These are phyloP conservation scores for Boletus reticuloceps DNA, from an alignment of 768 basidiomycete species.

Conservation along the genomic window DNA sequence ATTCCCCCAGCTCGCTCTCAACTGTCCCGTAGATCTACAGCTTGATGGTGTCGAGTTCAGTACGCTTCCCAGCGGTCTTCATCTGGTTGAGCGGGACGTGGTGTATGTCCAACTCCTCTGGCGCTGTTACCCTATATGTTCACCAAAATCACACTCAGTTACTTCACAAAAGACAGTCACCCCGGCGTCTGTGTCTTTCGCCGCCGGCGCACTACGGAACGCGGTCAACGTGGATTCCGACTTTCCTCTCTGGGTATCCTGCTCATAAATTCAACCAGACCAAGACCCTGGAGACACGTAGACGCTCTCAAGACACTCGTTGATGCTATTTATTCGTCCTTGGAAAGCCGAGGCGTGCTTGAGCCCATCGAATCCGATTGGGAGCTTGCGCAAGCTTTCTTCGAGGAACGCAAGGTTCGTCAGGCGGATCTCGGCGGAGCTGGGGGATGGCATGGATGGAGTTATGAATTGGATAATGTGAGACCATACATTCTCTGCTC, in stretches of 20 bases:
- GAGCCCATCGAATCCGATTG: slow-evolving; percentile 57
- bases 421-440: slow-evolving; percentile 51
- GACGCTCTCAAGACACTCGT: slow-evolving; percentile 60
- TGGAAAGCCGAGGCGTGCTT: slow-evolving; percentile 45
- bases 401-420: slow-evolving; percentile 57
- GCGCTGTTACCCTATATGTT: neutral
- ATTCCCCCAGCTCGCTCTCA: neutral
- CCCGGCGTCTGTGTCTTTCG: slow-evolving; percentile 76
- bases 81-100: slow-evolving; percentile 75
- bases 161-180: slow-evolving; percentile 68
- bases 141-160: slow-evolving; percentile 39
- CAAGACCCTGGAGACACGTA: slow-evolving; percentile 77
- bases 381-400: slow-evolving; percentile 61
- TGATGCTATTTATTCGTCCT: slow-evolving; percentile 47
- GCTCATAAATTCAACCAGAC: slow-evolving; percentile 58
- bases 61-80: slow-evolving; percentile 77
- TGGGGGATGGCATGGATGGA: slow-evolving; percentile 69
- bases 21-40: slow-evolving; percentile 47
- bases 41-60: slow-evolving; percentile 78
- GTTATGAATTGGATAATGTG: slow-evolving; percentile 59
- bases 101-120: slow-evolving; percentile 49
- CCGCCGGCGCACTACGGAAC: slow-evolving; percentile 62
- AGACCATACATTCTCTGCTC: slow-evolving; percentile 8
- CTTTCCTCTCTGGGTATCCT: slow-evolving; percentile 77
- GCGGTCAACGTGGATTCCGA: slow-evolving; percentile 76